Evolutionary conservation across 371 early-diverging fungal species (phyloP).

Genomic region (Mucor piriformis): DNA sequence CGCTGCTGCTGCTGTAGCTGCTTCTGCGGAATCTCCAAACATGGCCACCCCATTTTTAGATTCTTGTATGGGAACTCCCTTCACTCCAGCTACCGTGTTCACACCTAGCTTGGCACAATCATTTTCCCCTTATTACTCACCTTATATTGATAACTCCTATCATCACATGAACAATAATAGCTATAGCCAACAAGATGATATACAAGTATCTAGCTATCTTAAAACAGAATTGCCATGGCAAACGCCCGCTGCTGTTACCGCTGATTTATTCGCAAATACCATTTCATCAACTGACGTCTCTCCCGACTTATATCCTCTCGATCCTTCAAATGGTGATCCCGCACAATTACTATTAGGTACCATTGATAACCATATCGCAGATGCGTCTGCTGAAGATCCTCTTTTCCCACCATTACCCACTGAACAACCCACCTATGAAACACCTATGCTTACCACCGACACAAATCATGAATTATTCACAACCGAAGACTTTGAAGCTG

Average conservation of each 20-base stretch:
- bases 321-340: constrained; percentile 22
- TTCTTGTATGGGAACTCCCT: constrained; percentile 36
- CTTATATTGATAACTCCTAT: constrained; percentile 13
- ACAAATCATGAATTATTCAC: not conserved
- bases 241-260: constrained; percentile 2
- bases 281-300: not conserved
- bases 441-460: not conserved
- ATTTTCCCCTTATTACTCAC: constrained; percentile 28
- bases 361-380: constrained; percentile 4
- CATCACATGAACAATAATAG: too few species aligned
- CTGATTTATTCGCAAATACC: not conserved
- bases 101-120: constrained; percentile 35
- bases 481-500: not conserved
- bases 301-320: not conserved
- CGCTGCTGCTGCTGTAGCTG: constrained; percentile 31
- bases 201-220: constrained; percentile 32
- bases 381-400: constrained; percentile 19
- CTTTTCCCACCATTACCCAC: constrained; percentile 45
- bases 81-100: constrained; percentile 37
- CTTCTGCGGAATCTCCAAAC: constrained; percentile 28
- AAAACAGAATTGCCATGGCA: constrained; percentile 17
- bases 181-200: constrained; percentile 20
- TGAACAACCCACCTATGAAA: constrained; percentile 10
- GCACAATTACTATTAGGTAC: constrained; percentile 27
- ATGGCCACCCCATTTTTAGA: constrained; percentile 44